Evolutionary conservation across 2,329 filamentous ascomycete genomes (phyloP).

Genomic region (Akanthomyces uredinophilus): DNA sequence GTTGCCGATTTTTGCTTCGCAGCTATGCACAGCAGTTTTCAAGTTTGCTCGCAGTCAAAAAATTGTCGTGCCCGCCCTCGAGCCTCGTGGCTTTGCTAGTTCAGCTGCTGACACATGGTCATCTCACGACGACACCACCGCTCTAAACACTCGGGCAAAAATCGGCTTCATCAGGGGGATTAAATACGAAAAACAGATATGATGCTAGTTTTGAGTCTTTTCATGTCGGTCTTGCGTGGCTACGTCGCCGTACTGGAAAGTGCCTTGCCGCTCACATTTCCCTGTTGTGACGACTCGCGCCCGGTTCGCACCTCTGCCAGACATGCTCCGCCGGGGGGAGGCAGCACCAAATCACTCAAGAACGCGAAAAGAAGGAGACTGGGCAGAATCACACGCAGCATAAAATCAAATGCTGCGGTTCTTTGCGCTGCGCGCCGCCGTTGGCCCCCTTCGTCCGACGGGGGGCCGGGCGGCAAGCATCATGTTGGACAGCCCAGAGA

Average conservation of each 20-base stretch:
- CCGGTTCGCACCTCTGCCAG: neutral
- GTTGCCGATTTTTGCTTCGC: neutral
- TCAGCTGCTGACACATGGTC: neutral
- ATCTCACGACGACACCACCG: neutral
- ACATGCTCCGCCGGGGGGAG: neutral
- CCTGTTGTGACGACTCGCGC: neutral
- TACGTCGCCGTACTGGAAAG: neutral
- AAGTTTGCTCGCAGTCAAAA: neutral
- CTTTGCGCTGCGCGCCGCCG: neutral
- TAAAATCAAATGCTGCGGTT: too few species aligned
- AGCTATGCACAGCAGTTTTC: neutral
- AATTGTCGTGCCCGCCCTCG: neutral
- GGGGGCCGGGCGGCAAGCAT: neutral
- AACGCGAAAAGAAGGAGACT: too few species aligned
- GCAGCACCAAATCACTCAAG: neutral
- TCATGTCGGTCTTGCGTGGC: neutral
- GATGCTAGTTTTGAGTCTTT: neutral
- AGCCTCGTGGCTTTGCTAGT: constrained; percentile 5
- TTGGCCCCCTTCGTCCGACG: neutral
- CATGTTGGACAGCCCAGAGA: constrained; percentile 3
- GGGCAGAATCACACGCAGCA: neutral
- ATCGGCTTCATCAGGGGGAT: neutral
- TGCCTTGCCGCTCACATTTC: neutral
- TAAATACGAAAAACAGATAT: neutral
- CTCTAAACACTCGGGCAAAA: constrained; percentile 3